phyloP scores from a whole-genome alignment of 495 filamentous ascomycete genomes.

The Echria macrotheca region DNA sequence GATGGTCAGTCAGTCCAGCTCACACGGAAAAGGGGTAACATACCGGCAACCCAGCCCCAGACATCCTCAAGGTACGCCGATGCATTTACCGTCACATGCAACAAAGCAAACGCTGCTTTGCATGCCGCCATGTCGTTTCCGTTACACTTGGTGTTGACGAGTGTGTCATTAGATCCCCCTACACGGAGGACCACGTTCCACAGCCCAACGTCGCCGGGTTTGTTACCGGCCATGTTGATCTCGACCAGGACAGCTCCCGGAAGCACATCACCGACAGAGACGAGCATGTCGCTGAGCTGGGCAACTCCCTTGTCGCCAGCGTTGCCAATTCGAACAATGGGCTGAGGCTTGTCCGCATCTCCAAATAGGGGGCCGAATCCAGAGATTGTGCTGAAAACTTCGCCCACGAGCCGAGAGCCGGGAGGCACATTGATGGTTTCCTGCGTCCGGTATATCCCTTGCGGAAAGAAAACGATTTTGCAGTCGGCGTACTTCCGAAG shows the following conservation, averaged over 20 bases:
- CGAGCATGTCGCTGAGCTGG: slow-evolving; percentile 52
- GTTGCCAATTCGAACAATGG: slow-evolving; percentile 67
- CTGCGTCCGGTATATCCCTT: slow-evolving; percentile 34
- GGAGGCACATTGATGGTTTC: slow-evolving; percentile 41
- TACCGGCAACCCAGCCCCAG: slow-evolving; percentile 81
- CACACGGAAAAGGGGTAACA: slow-evolving; percentile 70
- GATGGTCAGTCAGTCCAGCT: slow-evolving; percentile 67
- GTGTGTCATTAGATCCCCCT: slow-evolving; percentile 74
- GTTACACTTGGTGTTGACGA: slow-evolving; percentile 45
- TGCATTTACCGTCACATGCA: slow-evolving; percentile 68
- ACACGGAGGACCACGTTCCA: slow-evolving; percentile 72
- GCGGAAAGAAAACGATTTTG: slow-evolving; percentile 41
- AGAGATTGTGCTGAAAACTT: slow-evolving; percentile 42
- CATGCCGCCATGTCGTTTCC: slow-evolving; percentile 49
- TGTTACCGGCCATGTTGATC: slow-evolving; percentile 62
- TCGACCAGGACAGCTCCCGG: slow-evolving; percentile 63
- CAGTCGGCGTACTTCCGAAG: slow-evolving; percentile 23
- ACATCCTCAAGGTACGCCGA: slow-evolving; percentile 79
- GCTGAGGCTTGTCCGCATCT: slow-evolving; percentile 55
- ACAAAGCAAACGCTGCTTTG: slow-evolving; percentile 68
- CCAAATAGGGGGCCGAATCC: slow-evolving; percentile 40
- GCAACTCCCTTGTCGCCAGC: slow-evolving; percentile 52
- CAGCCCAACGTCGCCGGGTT: neutral
- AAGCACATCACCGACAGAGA: slow-evolving; percentile 34
- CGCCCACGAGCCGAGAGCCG: slow-evolving; percentile 39